These are phyloP conservation scores for Pleurotus tuoliensis DNA, from an alignment of 768 basidiomycete species.

Conservation along the genomic window DNA sequence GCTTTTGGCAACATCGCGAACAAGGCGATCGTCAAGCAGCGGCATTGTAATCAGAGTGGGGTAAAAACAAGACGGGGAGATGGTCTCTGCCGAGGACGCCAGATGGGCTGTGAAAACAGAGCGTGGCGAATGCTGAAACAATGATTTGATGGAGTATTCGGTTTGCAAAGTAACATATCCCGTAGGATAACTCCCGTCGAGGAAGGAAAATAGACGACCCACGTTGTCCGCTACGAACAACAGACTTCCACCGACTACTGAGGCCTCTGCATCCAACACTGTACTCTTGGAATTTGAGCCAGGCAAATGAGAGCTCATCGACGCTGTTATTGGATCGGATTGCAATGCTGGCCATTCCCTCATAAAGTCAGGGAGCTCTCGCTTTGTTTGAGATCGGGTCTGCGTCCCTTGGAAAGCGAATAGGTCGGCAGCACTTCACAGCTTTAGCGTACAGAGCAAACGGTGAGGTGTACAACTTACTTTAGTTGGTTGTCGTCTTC, in stretches of 20 bases:
- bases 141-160: slow-evolving; percentile 25
- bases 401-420: slow-evolving; percentile 78
- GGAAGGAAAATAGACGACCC: slow-evolving; percentile 59
- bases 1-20: slow-evolving; percentile 66
- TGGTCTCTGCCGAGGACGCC: slow-evolving; percentile 19
- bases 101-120: slow-evolving; percentile 50
- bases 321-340: slow-evolving; percentile 51
- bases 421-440: slow-evolving; percentile 63
- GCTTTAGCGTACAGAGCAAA: slow-evolving; percentile 9
- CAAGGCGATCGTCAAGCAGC: slow-evolving; percentile 48
- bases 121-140: slow-evolving; percentile 44
- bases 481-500: slow-evolving; percentile 65
- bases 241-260: slow-evolving; percentile 59
- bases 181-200: slow-evolving; percentile 75
- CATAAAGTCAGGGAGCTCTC: slow-evolving; percentile 55
- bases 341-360: slow-evolving; percentile 66
- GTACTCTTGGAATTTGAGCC: slow-evolving; percentile 26
- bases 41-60: slow-evolving; percentile 53
- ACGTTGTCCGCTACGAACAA: slow-evolving; percentile 54
- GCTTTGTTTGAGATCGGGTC: slow-evolving; percentile 39
- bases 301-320: slow-evolving; percentile 46
- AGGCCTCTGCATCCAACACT: slow-evolving; percentile 41
- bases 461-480: slow-evolving; percentile 36
- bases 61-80: slow-evolving; percentile 27
- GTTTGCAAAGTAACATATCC: slow-evolving; percentile 45